Evolutionary conservation across 352 stramenopile genomes (phyloP).

Genomic region (Globisporangium takayamanum): DNA sequence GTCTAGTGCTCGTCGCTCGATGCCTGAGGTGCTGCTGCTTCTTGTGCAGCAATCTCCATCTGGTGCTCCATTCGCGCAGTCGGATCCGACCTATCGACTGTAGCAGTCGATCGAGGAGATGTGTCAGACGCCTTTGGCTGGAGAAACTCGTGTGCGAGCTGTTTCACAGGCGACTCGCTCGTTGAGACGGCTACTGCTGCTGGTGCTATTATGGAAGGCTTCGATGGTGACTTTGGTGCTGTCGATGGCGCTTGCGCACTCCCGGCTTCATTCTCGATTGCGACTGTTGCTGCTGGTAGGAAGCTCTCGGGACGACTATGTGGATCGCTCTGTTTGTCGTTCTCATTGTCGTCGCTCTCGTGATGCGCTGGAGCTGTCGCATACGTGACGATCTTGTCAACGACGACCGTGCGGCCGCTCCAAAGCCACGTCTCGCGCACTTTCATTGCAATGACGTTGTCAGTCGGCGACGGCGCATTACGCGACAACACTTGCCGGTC

Average conservation of each 20-base stretch:
- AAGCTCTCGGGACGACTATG: not conserved
- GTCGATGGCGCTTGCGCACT: not conserved
- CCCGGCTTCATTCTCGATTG: not conserved
- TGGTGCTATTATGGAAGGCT: no score
- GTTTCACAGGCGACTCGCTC: conserved; percentile 1
- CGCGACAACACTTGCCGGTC: conserved; percentile 49
- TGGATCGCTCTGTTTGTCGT: not conserved
- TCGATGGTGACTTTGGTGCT: no score
- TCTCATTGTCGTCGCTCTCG: not conserved
- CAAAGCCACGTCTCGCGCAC: conserved; percentile 59
- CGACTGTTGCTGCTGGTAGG: not conserved
- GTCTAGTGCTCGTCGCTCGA: not conserved
- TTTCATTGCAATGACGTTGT: conserved; percentile 37
- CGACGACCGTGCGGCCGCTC: conserved; percentile 46
- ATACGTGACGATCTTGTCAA: conserved; percentile 58
- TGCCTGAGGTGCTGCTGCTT: not conserved
- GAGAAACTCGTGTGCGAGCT: conserved; percentile 4
- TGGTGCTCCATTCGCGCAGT: conserved; percentile 11
- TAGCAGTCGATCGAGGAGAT: not conserved
- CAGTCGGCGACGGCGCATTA: conserved; percentile 19
- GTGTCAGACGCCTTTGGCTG: not conserved
- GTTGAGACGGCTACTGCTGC: not conserved
- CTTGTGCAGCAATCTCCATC: conserved; percentile 3
- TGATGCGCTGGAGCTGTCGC: not conserved
- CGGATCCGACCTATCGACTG: not conserved